A percentile compares a stretch with the other conserved stretches of the same genome.
phyloP scores from a whole-genome alignment of 2,329 filamentous ascomycete species.

The Pezicula neosporulosa region DNA sequence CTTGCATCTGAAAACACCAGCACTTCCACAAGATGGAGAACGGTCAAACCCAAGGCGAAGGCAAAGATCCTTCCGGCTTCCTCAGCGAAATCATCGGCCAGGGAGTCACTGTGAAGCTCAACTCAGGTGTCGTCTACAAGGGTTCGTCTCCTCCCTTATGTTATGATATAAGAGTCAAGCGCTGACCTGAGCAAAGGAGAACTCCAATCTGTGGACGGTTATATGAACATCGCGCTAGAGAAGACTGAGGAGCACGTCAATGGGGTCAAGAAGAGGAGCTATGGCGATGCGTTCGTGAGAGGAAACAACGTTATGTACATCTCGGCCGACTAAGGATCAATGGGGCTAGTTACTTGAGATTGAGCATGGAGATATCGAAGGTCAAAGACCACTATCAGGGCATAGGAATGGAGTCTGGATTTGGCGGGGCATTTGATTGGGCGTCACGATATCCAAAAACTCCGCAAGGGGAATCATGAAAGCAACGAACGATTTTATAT shows the following conservation, averaged over 20 bases:
- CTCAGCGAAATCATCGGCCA: constrained; percentile 92
- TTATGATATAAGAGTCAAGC: neutral
- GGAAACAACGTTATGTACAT: constrained; percentile 69
- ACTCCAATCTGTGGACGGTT: constrained; percentile 94
- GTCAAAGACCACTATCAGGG: neutral
- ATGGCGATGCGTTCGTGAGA: constrained; percentile 92
- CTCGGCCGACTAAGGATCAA: constrained; percentile 24
- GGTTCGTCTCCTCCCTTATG: constrained; percentile 47
- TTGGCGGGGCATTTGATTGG: constrained; percentile 6
- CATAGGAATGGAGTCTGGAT: constrained; percentile 10
- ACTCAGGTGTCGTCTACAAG: constrained; percentile 98
- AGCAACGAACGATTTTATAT: constrained; percentile 2
- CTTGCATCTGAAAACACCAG: neutral
- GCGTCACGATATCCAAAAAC: constrained; percentile 1
- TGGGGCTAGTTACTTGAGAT: no score
- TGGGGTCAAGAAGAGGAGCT: constrained; percentile 75
- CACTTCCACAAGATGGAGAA: constrained; percentile 67
- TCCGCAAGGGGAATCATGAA: neutral
- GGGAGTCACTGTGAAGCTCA: constrained; percentile 93
- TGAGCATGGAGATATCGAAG: no score
- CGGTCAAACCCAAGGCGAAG: constrained; percentile 60
- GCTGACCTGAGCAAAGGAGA: constrained; percentile 59
- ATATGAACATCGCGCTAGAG: constrained; percentile 99
- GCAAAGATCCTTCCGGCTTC: constrained; percentile 91
- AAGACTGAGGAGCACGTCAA: constrained; percentile 92